Evolutionary conservation across 129 eudicot species (phyloP).

Genomic region (Pseudognaphalium luteoalbum): DNA sequence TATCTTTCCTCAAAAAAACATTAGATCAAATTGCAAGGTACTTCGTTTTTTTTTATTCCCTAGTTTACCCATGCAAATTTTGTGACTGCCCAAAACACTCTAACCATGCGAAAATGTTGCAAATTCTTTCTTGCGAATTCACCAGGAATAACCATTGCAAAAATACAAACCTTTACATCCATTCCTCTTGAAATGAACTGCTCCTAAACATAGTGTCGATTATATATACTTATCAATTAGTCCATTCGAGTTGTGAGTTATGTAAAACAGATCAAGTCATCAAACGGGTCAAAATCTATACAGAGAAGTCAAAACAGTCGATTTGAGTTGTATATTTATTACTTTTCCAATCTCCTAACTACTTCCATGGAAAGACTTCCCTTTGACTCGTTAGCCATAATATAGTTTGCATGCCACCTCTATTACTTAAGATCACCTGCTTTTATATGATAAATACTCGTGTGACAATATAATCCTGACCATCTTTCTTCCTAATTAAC

Average conservation of each 20-base stretch:
- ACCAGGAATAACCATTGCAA: conserved; percentile 13
- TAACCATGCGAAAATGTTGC: neutral
- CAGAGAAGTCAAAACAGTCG: neutral
- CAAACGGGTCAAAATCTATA: neutral
- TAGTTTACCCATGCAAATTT: neutral
- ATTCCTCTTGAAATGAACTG: neutral
- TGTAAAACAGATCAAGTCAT: neutral
- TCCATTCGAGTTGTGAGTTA: neutral
- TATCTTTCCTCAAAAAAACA: conserved; percentile 65
- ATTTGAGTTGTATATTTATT: neutral
- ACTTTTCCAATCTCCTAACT: neutral
- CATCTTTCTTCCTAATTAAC: conserved; percentile 22
- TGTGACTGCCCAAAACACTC: neutral
- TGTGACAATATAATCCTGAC: neutral
- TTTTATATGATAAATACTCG: neutral
- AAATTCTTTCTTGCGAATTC: neutral
- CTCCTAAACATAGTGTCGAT: neutral
- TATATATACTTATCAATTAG: neutral
- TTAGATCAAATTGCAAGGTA: conserved; percentile 61
- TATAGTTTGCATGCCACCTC: neutral
- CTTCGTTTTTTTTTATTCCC: conserved; percentile 4
- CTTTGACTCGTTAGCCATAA: neutral
- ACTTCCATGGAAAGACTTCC: neutral
- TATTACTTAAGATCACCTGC: too few relatives aligned
- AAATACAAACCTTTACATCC: neutral